Percentiles rank a stretch among this genome's conserved stretches.
Conservation (phyloP, 2,329 filamentous ascomycete species). For the Colletotrichum ledebouriae region DNA sequence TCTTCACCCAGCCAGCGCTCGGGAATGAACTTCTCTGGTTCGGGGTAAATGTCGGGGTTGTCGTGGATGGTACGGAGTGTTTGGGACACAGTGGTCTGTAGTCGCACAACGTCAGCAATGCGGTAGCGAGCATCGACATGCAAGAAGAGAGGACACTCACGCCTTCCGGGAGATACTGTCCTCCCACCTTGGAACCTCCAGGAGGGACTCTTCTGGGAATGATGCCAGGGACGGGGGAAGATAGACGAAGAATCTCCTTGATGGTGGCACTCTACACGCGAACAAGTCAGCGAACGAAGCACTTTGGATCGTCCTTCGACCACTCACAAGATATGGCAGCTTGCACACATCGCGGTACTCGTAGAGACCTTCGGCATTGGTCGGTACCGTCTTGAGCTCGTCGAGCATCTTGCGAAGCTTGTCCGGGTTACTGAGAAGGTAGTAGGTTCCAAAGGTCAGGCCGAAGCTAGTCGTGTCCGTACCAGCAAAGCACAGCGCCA, state of each 20-base stretch:
- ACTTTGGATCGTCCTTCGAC: neutral
- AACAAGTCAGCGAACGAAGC: neutral
- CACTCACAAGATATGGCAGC: slow-evolving; percentile 7
- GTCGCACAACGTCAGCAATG: neutral
- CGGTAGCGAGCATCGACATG: neutral
- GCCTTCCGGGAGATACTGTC: slow-evolving; percentile 21
- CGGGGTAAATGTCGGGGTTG: slow-evolving; percentile 14
- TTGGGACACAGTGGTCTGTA: slow-evolving; percentile 15
- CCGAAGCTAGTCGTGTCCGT: slow-evolving; percentile 20
- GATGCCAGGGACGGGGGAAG: neutral
- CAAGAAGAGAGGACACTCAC: neutral
- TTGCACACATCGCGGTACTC: slow-evolving; percentile 16
- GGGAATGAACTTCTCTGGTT: slow-evolving; percentile 23
- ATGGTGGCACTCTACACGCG: neutral
- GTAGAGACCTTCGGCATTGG: slow-evolving; percentile 9
- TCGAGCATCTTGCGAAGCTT: slow-evolving; percentile 18
- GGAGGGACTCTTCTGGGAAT: slow-evolving; percentile 22
- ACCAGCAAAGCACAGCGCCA: slow-evolving; percentile 20
- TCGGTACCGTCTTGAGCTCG: neutral
- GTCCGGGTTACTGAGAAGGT: slow-evolving; percentile 3
- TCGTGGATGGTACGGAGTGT: slow-evolving; percentile 13
- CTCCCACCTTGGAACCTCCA: slow-evolving; percentile 13
- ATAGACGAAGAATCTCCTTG: slow-evolving; percentile 16
- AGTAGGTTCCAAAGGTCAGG: slow-evolving; percentile 10
- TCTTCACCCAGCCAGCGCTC: slow-evolving; percentile 20